A percentile compares a stretch with the other conserved stretches of the same genome.
Evolutionary conservation across 495 filamentous ascomycete species (phyloP).

Genomic region (Cladorrhinum samala): DNA sequence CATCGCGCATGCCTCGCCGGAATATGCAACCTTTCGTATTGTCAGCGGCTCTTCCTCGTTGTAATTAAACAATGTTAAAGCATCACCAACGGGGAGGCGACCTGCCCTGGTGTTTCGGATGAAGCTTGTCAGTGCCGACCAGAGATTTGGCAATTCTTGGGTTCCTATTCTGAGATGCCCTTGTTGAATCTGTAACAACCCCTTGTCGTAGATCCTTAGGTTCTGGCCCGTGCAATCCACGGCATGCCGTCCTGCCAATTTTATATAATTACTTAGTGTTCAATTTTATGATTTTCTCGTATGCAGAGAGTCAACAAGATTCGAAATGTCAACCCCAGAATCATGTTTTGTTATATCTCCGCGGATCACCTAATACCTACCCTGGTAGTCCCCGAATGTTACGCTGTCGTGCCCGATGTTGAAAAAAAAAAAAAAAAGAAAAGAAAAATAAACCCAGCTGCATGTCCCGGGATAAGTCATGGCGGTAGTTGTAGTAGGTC

Average conservation of each 20-base stretch:
- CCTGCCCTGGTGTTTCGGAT: neutral
- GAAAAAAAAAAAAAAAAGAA: neutral
- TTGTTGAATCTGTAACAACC: slow-evolving; percentile 29
- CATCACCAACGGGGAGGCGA: slow-evolving; percentile 5
- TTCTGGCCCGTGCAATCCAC: slow-evolving; percentile 17
- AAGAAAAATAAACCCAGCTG: too few relatives aligned
- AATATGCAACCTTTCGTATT: slow-evolving; percentile 8
- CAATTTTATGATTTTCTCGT: slow-evolving; percentile 24
- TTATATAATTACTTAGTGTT: slow-evolving; percentile 5
- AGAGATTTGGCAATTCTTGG: neutral
- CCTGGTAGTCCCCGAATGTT: slow-evolving; percentile 5
- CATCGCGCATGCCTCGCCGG: too few relatives aligned
- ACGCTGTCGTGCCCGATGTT: neutral
- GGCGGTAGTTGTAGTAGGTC: too few relatives aligned
- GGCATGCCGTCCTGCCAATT: slow-evolving; percentile 22
- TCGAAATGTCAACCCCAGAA: neutral
- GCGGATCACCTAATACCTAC: too few relatives aligned
- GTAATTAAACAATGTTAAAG: slow-evolving; percentile 28
- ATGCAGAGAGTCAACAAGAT: slow-evolving; percentile 12
- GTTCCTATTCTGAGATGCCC: slow-evolving; percentile 11
- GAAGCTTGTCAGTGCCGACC: neutral
- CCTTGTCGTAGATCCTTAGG: slow-evolving; percentile 28
- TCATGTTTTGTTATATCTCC: neutral
- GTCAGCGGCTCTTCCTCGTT: slow-evolving; percentile 36
- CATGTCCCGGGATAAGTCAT: too few relatives aligned